These are phyloP conservation scores for Plasmodium ovale DNA, from an alignment of 169 alveolate genomes.

Conservation along the genomic window DNA sequence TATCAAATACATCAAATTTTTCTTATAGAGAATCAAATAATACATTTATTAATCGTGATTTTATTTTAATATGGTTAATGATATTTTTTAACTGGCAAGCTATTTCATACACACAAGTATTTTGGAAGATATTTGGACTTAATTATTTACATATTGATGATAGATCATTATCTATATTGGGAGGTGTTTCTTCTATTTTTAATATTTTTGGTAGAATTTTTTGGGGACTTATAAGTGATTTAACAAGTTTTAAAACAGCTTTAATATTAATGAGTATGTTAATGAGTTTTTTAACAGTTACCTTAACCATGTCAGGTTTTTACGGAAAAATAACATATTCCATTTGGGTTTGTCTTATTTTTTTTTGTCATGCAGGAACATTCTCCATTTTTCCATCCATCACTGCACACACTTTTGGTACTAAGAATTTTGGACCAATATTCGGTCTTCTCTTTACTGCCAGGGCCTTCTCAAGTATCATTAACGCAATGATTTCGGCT, in stretches of 20 bases:
- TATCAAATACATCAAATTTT: constrained; percentile 55
- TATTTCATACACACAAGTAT: constrained; percentile 64
- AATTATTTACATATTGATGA: constrained; percentile 57
- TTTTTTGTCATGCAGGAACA: constrained; percentile 76
- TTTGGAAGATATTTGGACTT: constrained; percentile 67
- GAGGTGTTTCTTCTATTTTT: constrained; percentile 52
- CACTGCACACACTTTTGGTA: constrained; percentile 81
- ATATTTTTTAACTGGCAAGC: constrained; percentile 74
- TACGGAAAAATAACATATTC: constrained; percentile 47
- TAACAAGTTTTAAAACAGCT: constrained; percentile 51
- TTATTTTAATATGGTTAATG: constrained; percentile 68
- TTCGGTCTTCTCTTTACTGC: constrained; percentile 83
- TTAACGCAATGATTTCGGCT: constrained; percentile 59
- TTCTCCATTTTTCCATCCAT: constrained; percentile 81
- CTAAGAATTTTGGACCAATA: constrained; percentile 79
- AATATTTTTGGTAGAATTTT: constrained; percentile 55
- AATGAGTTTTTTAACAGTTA: constrained; percentile 62
- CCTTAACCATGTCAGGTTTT: constrained; percentile 54
- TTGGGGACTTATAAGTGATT: constrained; percentile 66
- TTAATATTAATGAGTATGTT: constrained; percentile 52
- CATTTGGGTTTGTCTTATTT: constrained; percentile 65
- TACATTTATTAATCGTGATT: constrained; percentile 67
- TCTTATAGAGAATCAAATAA: constrained; percentile 30
- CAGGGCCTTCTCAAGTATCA: constrained; percentile 53
- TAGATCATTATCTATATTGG: constrained; percentile 57